Percentiles rank a stretch among this genome's conserved stretches.
phyloP scores from a whole-genome alignment of 139 green algal genomes.

The Eudorina sp. region DNA sequence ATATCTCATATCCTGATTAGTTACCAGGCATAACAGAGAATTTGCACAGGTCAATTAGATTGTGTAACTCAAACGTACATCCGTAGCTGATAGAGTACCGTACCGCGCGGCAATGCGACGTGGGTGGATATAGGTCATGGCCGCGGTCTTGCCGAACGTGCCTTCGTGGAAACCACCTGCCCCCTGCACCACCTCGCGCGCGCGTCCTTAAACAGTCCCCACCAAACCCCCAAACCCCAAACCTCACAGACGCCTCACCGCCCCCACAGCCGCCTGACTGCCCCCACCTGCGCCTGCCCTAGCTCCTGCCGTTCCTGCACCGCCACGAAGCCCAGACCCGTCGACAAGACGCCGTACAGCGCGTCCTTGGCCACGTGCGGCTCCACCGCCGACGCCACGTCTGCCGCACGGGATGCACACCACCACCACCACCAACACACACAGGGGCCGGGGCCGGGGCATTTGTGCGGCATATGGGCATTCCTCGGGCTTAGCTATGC shows the following conservation, averaged over 20 bases:
- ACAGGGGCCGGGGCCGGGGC: neutral
- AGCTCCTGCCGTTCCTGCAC: neutral
- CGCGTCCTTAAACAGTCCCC: too few species aligned
- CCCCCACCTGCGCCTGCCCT: conserved; percentile 18
- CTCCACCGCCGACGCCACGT: neutral
- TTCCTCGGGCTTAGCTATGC: too few species aligned
- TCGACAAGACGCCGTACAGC: neutral
- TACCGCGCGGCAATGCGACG: too few species aligned
- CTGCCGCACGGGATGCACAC: neutral
- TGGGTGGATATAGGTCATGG: neutral
- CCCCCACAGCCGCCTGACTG: neutral
- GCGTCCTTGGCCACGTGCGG: neutral
- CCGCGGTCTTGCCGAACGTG: neutral
- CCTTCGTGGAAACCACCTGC: neutral
- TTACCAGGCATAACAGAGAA: too few species aligned
- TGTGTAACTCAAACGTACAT: too few species aligned
- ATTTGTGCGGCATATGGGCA: too few species aligned
- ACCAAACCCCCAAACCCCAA: too few species aligned
- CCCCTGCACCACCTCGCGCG: neutral
- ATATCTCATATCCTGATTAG: too few species aligned
- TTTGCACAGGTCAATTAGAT: too few species aligned
- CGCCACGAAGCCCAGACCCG: conserved; percentile 22
- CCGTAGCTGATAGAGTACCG: too few species aligned
- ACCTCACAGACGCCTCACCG: neutral
- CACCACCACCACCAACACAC: neutral